These are phyloP conservation scores for Amylostereum chailletii DNA, from an alignment of 1,284 basidiomycete genomes.

Conservation along the genomic window DNA sequence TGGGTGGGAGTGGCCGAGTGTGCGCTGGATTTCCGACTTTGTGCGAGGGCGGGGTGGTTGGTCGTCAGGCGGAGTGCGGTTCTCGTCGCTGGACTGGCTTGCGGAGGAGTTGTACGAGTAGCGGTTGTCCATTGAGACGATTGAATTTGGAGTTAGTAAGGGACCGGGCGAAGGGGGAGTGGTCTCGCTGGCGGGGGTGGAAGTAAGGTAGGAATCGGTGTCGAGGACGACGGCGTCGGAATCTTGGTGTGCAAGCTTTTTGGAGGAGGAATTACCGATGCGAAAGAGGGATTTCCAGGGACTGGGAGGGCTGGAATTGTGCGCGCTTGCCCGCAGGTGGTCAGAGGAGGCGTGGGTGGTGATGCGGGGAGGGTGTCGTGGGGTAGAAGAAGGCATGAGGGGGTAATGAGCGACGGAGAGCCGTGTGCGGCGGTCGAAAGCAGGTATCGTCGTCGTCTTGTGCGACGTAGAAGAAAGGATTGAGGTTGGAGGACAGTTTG, in stretches of 20 bases:
- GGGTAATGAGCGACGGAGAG: neutral
- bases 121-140: slow-evolving; percentile 40
- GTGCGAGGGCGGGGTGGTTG: slow-evolving; percentile 30
- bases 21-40: slow-evolving; percentile 51
- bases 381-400: neutral
- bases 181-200: slow-evolving; percentile 15
- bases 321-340: slow-evolving; percentile 5
- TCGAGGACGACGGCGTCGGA: slow-evolving; percentile 25
- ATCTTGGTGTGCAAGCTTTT: slow-evolving; percentile 29
- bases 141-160: slow-evolving; percentile 41
- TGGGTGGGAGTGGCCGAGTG: slow-evolving; percentile 20
- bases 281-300: slow-evolving; percentile 59
- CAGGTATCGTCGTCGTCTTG: neutral
- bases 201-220: slow-evolving; percentile 26
- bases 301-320: slow-evolving; percentile 9
- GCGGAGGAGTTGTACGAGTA: slow-evolving; percentile 68
- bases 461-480: neutral
- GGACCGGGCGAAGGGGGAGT: slow-evolving; percentile 33
- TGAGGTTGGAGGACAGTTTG: neutral
- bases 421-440: neutral
- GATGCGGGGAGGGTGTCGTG: slow-evolving; percentile 20
- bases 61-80: slow-evolving; percentile 13
- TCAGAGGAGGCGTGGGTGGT: slow-evolving; percentile 13
- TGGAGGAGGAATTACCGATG: slow-evolving; percentile 35
- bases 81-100: slow-evolving; percentile 60